Conservation (phyloP, 1,284 basidiomycete species). For the Rhodotorula sp. region DNA sequence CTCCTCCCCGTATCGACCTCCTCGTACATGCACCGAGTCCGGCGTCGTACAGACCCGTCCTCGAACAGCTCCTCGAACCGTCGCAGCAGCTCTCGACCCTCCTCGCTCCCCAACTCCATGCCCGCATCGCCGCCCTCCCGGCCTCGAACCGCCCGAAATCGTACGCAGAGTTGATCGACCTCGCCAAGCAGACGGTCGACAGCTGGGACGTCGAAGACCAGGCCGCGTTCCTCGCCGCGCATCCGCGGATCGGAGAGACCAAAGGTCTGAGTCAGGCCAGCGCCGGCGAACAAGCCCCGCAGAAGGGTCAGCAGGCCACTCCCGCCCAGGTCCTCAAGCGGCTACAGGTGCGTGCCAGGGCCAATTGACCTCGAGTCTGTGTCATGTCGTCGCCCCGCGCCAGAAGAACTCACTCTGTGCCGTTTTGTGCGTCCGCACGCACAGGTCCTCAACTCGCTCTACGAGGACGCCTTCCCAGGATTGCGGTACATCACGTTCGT, state of each 20-base stretch:
- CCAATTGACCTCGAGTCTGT: neutral
- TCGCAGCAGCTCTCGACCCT: conserved; percentile 61
- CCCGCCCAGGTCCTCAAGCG: conserved; percentile 41
- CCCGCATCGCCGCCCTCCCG: conserved; percentile 23
- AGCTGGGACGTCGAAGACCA: conserved; percentile 62
- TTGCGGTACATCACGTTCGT: conserved; percentile 88
- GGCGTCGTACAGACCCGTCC: conserved; percentile 46
- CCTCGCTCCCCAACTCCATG: conserved; percentile 61
- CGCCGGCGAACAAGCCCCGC: conserved; percentile 69
- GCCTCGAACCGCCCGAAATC: conserved; percentile 43
- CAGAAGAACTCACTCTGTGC: no score
- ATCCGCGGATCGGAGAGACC: conserved; percentile 83
- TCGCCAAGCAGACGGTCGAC: conserved; percentile 58
- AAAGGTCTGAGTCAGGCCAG: conserved; percentile 67
- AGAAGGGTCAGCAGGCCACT: conserved; percentile 28
- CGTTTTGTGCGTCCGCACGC: no score
- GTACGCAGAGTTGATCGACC: conserved; percentile 64
- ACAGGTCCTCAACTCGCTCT: conserved; percentile 65
- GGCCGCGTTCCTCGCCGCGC: conserved; percentile 71
- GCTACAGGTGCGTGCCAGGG: conserved; percentile 35
- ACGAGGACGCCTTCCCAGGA: conserved; percentile 69
- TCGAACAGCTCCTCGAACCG: conserved; percentile 67
- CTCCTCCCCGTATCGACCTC: conserved; percentile 35
- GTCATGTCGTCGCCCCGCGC: no score
- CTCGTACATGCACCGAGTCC: conserved; percentile 31